Evolutionary conservation across 73 alveolate genomes (phyloP).

Genomic region (Breviolum minutum): DNA sequence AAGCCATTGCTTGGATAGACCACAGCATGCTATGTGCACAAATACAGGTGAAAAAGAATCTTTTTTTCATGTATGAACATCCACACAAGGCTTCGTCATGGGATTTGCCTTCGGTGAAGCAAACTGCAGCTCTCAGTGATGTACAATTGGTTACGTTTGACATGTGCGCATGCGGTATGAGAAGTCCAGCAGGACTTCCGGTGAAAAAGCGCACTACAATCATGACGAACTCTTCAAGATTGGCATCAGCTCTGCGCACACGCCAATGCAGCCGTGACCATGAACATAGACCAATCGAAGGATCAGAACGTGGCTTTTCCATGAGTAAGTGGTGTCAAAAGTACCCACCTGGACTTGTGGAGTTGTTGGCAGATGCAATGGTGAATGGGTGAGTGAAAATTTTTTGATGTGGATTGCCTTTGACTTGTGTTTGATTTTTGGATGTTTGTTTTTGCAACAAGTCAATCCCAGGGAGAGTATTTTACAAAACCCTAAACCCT

Average conservation of each 20-base stretch:
- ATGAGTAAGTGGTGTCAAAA: not conserved
- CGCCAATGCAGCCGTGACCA: not conserved
- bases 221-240: not conserved
- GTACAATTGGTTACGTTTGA: not conserved
- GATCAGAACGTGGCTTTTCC: not conserved
- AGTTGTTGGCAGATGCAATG: not conserved
- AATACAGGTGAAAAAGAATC: not conserved
- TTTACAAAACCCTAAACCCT: not conserved
- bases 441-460: not conserved
- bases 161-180: not conserved
- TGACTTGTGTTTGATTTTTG: not conserved
- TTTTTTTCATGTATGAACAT: constrained; percentile 10
- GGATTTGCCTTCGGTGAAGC: not conserved
- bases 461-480: not conserved
- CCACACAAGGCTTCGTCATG: constrained; percentile 8
- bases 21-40: constrained; percentile 10
- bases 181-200: not conserved
- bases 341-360: not conserved
- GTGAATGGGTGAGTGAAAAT: not conserved
- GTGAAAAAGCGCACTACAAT: constrained; percentile 2
- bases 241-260: not conserved
- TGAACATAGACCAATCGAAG: not conserved
- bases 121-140: not conserved
- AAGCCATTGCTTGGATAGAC: not conserved
- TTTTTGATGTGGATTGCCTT: not conserved